Conservation (phyloP, 1,139 yeast species). For the Candida mesenterica region DNA sequence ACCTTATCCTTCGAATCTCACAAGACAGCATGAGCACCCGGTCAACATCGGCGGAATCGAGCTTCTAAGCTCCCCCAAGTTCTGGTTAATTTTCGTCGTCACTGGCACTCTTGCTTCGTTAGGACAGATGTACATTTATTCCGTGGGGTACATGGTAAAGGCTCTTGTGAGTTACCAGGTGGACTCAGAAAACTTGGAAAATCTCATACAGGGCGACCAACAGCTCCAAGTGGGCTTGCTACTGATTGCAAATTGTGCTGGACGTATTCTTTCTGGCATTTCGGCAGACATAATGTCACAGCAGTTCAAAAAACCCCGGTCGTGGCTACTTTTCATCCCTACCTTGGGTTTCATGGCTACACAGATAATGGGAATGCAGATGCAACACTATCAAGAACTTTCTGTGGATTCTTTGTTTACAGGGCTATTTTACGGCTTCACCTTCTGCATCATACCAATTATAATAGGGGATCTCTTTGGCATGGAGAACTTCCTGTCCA, state of each 20-base stretch:
- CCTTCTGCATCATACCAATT: constrained; percentile 56
- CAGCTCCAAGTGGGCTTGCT: constrained; percentile 56
- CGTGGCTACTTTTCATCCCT: constrained; percentile 49
- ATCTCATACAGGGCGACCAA: constrained; percentile 45
- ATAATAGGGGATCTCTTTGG: constrained; percentile 61
- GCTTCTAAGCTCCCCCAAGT: constrained; percentile 33
- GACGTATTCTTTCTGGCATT: constrained; percentile 52
- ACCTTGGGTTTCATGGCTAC: constrained; percentile 38
- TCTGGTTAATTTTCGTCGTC: constrained; percentile 49
- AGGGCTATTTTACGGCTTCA: constrained; percentile 58
- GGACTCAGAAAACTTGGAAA: constrained; percentile 8
- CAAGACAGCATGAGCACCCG: constrained; percentile 4
- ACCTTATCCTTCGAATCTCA: constrained; percentile 7
- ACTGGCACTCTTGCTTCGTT: constrained; percentile 54
- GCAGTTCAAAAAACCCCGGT: constrained; percentile 40
- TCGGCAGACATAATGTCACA: constrained; percentile 51
- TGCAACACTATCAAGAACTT: constrained; percentile 29
- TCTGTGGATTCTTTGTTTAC: constrained; percentile 42
- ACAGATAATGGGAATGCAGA: constrained; percentile 39
- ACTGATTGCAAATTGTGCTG: constrained; percentile 54
- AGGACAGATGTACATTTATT: constrained; percentile 64
- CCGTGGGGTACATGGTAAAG: constrained; percentile 59
- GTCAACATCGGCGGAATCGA: constrained; percentile 19
- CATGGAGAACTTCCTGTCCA: constrained; percentile 50
- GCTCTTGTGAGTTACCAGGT: constrained; percentile 39